Conservation (phyloP, 148 eudicot genomes). For the Rhododendron vialii region DNA sequence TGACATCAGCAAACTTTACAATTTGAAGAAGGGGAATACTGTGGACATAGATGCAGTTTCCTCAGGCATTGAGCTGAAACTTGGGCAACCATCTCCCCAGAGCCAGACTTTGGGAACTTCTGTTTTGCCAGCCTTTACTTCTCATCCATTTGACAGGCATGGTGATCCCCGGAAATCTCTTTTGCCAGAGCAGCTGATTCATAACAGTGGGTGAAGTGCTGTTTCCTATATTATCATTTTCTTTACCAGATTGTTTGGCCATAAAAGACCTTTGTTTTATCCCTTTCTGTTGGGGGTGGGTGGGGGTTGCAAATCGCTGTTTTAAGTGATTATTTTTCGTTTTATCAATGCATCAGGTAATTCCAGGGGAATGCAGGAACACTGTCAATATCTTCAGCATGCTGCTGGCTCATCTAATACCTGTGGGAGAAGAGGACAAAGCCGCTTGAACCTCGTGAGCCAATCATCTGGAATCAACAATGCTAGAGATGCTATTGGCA, state of each 20-base stretch:
- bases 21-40: conserved; percentile 26
- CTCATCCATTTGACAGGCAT: conserved; percentile 13
- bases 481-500: conserved; percentile 18
- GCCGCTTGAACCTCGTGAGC: conserved; percentile 15
- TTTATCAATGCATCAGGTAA: conserved; percentile 32
- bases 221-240: not conserved
- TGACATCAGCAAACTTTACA: conserved; percentile 12
- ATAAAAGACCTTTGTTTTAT: not conserved
- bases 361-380: conserved; percentile 17
- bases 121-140: conserved; percentile 14
- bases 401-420: conserved; percentile 24
- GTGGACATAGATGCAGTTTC: conserved; percentile 26
- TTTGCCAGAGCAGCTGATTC: conserved; percentile 29
- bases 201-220: conserved; percentile 32
- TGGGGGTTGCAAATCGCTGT: conserved; percentile 4
- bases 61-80: conserved; percentile 55
- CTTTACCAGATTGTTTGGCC: not conserved
- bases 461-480: conserved; percentile 16
- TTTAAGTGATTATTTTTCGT: not conserved
- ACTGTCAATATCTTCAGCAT: conserved; percentile 17
- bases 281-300: not conserved
- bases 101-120: conserved; percentile 31
- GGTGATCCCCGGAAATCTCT: conserved; percentile 23
- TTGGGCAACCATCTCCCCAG: conserved; percentile 64
- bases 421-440: conserved; percentile 22